Evolutionary conservation across 129 eudicot genomes (phyloP), one percentile per base, ranked within the genome.

Genomic region (Gnaphalium uliginosum): DNA sequence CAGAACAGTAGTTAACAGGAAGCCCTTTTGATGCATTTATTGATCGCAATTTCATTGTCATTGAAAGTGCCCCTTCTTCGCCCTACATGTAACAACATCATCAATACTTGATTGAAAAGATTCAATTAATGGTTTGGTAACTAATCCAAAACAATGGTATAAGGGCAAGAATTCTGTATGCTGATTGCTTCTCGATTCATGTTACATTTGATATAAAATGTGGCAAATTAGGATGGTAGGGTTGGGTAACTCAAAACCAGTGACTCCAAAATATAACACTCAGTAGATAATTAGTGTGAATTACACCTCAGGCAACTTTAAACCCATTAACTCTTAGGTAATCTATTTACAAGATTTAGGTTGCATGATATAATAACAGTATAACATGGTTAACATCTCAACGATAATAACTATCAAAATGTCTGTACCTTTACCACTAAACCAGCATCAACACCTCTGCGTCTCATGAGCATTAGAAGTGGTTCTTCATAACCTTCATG

Each of bases 401-500:
- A 60, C 0, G 6, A 60, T 60, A 23, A 9, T 2, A 57, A 15
- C 66, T 17, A 72, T 9, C 8, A 78, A 23, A 23, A 30, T 46
- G 7, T 62, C 5, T 25, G 64, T 84, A 95, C 99, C 96, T 95
- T 95, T 68, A 95, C 96, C 63, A 95, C 99, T 66, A 91, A 89
- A 75, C 97, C 99, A 14, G 99, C 80, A 75, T 87, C 92, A 69
- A 95, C 94, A 68, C 97, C 97, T 85, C 99, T 87, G 80, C 97
- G 86, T 65, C 89, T 89, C 97, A 95, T 95, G 79, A 95, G 97
- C 99, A 95, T 95, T 73, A 95, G 62, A 70, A 95, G 86, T 27
- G 99, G 89, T 84, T 95, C 99, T 86, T 91, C 99, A 73, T 91
- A 95, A 41, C 99, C 99, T 88, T 80, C 97, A 74, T 95, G 99